Percentiles rank a stretch among this genome's conserved stretches.
phyloP scores from a whole-genome alignment of 202 grass and related monocot genomes.

The Schoenoplectus triqueter region DNA sequence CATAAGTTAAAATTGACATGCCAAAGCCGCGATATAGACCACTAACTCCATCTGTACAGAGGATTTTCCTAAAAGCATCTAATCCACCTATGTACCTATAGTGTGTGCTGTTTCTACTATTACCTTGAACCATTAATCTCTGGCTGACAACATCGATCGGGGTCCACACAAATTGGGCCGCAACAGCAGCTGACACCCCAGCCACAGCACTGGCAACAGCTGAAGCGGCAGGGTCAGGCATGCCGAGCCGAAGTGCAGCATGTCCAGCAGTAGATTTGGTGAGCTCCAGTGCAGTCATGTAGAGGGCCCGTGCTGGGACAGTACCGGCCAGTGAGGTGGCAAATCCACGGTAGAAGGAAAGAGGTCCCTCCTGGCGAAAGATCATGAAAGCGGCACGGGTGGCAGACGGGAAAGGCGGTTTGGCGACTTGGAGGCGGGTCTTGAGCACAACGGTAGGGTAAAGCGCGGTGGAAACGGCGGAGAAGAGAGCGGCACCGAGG shows the following conservation, averaged over 20 bases:
- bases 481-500: conserved; percentile 82
- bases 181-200: conserved; percentile 68
- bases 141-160: conserved; percentile 89
- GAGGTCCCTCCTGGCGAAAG: conserved; percentile 63
- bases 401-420: conserved; percentile 46
- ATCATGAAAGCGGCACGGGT: conserved; percentile 53
- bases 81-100: conserved; percentile 69
- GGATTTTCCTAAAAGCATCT: conserved; percentile 87
- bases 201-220: conserved; percentile 54
- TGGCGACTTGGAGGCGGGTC: conserved; percentile 82
- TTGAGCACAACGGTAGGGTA: conserved; percentile 89
- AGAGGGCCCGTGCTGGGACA: conserved; percentile 85
- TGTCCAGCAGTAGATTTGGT: conserved; percentile 68
- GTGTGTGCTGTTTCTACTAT: conserved; percentile 37
- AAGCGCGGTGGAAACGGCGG: conserved; percentile 67
- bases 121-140: conserved; percentile 89
- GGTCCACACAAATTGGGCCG: conserved; percentile 92
- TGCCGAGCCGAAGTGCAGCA: conserved; percentile 50
- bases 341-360: conserved; percentile 91
- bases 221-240: conserved; percentile 63
- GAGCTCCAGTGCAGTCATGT: conserved; percentile 87
- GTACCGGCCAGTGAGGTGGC: conserved; percentile 83
- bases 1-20: conserved; percentile 92
- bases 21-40: conserved; percentile 92
- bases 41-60: conserved; percentile 55